Evolutionary conservation across 768 basidiomycete species (phyloP).

Genomic region (Kwoniella europaea): DNA sequence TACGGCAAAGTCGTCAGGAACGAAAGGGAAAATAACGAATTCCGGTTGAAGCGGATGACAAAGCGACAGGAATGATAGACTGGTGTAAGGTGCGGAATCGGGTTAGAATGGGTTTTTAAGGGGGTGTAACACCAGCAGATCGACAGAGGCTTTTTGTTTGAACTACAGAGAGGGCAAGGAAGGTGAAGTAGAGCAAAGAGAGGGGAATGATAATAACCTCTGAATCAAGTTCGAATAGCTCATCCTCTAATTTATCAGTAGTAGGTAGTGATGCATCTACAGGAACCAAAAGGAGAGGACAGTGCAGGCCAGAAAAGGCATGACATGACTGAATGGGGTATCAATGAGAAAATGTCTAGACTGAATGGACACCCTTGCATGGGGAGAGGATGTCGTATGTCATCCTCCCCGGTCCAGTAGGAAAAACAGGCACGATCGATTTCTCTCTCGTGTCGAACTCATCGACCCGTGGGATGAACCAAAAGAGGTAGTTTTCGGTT

Average conservation of each 20-base stretch:
- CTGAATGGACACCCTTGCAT: background rate
- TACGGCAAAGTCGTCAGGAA: constrained; percentile 12
- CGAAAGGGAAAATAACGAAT: constrained; percentile 3
- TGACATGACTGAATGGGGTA: background rate
- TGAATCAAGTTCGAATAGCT: background rate
- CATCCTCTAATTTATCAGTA: too few relatives aligned
- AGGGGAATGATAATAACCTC: background rate
- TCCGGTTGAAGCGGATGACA: constrained; percentile 4
- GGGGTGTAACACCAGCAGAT: background rate
- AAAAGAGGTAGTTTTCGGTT: constrained; percentile 6
- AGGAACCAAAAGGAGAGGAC: background rate
- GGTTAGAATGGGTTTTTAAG: background rate
- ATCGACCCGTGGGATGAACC: background rate
- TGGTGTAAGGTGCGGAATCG: background rate
- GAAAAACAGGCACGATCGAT: constrained; percentile 1
- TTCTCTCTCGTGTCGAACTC: background rate
- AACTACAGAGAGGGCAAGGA: background rate
- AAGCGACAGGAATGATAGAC: background rate
- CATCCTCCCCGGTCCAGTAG: background rate
- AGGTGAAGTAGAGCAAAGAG: background rate
- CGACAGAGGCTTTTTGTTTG: constrained; percentile 14
- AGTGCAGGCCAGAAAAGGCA: background rate
- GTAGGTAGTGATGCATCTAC: background rate
- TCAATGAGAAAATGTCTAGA: background rate
- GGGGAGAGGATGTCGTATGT: background rate